Base-by-base conservation (phyloP, 1,284 basidiomycete species). In the Ustilago esculenta region DNA sequence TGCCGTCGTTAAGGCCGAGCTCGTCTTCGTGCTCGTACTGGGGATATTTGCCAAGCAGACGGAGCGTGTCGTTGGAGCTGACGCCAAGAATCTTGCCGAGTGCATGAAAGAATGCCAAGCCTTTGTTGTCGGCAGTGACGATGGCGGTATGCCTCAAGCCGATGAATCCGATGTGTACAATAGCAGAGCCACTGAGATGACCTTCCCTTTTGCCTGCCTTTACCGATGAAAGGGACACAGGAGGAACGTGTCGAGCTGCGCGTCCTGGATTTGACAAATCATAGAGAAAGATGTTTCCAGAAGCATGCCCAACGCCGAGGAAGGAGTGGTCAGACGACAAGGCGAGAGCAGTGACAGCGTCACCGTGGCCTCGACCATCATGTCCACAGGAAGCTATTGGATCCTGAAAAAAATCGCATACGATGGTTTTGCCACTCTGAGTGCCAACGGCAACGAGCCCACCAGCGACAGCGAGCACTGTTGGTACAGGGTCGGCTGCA, bases 31-130 rank as follows among this genome's bases (percentile, higher is more conserved):
- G 59, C 32, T 68, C 66, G 33, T 63, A 54, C 12, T 67, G 61
- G 11, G 73, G 69, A 81, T 98, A 97, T 76, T 90, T 90, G 0
- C 96, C 96, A 5, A 98, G 86, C 61, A 99, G 92, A 14, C 96
- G 89, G 32, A 98, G 87, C 11, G 92, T 93, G 81, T 99, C 96
- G 36, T 91, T 90, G 9, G 94, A 94, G 51, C 96, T 93, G 14
- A 99, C 90, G 64, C 97, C 97, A 17, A 98, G 86, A 7, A 98
- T 90, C 77, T 92, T 94, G 17, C 96, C 94, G 2, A 99, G 85
- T 49, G 90, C 92, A 82, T 98, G 95, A 82, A 93, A 98, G 83
- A 99, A 98, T 0, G 92, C 91, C 4, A 98, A 86, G 0, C 96
- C 96, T 63, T 88, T 85, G 59, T 94, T 91, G 81, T 98, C 96